Evolutionary conservation across 2,329 filamentous ascomycete species (phyloP).

Genomic region (Fusarium sp.): DNA sequence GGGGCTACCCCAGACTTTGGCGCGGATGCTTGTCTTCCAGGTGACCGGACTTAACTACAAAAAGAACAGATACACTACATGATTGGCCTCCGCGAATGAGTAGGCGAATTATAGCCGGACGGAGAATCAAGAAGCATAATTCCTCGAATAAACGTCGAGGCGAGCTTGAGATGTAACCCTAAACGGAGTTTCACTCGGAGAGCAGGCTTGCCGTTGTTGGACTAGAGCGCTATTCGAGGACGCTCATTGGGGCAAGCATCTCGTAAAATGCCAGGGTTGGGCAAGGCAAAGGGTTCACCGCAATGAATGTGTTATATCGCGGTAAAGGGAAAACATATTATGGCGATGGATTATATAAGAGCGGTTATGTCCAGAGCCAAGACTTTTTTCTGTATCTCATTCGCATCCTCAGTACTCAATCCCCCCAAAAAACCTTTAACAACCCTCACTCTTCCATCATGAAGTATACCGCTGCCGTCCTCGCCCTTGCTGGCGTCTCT

Average conservation of each 20-base stretch:
- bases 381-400: background rate
- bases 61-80: background rate
- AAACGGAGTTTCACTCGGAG: conserved; percentile 34
- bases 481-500: conserved; percentile 36
- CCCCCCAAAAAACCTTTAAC: background rate
- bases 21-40: conserved; percentile 10
- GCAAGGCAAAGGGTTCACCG: too few relatives aligned
- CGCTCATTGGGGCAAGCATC: conserved; percentile 25
- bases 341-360: conserved; percentile 22
- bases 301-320: background rate
- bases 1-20: conserved; percentile 33
- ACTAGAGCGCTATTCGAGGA: background rate
- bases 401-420: background rate
- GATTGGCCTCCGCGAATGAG: conserved; percentile 9
- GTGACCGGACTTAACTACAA: conserved; percentile 5
- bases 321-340: background rate
- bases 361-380: conserved; percentile 11
- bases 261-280: too few relatives aligned
- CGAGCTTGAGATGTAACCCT: conserved; percentile 29
- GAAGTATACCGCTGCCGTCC: conserved; percentile 35
- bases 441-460: conserved; percentile 12
- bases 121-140: conserved; percentile 26
- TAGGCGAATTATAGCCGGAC: conserved; percentile 3
- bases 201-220: conserved; percentile 21
- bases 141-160: conserved; percentile 34